Conservation (phyloP, 2,329 filamentous ascomycete species). For the Ophiostoma ips region DNA sequence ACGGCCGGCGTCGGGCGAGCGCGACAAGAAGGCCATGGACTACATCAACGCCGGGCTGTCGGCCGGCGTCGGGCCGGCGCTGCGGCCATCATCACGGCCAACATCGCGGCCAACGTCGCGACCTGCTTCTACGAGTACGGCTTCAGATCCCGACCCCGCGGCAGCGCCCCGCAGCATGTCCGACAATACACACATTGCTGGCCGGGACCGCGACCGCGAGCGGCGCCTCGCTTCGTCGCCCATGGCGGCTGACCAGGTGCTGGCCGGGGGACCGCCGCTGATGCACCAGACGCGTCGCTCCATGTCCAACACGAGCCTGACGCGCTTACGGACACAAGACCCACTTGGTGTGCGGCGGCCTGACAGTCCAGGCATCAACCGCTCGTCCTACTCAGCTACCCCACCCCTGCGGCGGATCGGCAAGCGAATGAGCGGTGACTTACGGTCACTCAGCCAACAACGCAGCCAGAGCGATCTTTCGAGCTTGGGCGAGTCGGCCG, state of each 20-base stretch:
- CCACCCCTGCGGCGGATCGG: conserved; percentile 60
- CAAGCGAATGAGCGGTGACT: conserved; percentile 58
- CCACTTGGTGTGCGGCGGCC: conserved; percentile 43
- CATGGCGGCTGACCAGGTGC: not conserved
- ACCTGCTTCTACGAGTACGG: not conserved
- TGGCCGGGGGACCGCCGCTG: too few species aligned
- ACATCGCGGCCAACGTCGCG: not conserved
- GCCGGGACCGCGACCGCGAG: conserved; percentile 3
- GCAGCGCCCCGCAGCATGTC: conserved; percentile 6
- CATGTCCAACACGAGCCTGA: conserved; percentile 40
- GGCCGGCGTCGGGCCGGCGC: conserved; percentile 5
- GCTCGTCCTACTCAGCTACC: conserved; percentile 31
- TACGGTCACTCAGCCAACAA: conserved; percentile 55
- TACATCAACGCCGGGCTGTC: conserved; percentile 17
- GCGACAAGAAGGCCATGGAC: conserved; percentile 7
- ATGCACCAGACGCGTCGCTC: conserved; percentile 21
- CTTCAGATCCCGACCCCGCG: too few species aligned
- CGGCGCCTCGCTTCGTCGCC: conserved; percentile 7
- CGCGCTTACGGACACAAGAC: conserved; percentile 38
- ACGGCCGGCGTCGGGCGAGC: not conserved
- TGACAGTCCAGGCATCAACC: conserved; percentile 47
- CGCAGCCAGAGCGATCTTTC: conserved; percentile 17
- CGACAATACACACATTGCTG: conserved; percentile 7
- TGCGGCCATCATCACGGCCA: not conserved
- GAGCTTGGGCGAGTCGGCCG: conserved; percentile 3